A percentile compares a stretch with the other conserved stretches of the same genome.
phyloP scores from a whole-genome alignment of 1,139 yeast species.

The Yamadazyma dushanensis region DNA sequence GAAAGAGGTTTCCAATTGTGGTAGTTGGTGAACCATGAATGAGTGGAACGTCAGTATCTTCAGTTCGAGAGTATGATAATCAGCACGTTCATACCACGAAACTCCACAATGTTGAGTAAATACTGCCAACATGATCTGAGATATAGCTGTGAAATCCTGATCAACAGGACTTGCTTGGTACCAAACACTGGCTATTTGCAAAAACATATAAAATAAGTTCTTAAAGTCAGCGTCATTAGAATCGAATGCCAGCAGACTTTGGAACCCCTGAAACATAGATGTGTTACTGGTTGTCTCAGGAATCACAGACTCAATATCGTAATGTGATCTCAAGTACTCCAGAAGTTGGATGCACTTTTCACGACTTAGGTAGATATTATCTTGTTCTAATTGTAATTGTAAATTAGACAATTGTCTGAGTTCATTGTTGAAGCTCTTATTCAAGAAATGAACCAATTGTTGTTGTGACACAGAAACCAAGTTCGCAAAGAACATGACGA shows the following conservation, averaged over 20 bases:
- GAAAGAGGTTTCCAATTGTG: not conserved
- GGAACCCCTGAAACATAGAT: constrained; percentile 13
- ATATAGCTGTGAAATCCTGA: constrained; percentile 11
- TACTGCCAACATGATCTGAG: constrained; percentile 9
- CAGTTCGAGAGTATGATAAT: constrained; percentile 8
- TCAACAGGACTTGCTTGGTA: constrained; percentile 10
- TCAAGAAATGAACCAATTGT: constrained; percentile 10
- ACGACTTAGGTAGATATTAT: constrained; percentile 9
- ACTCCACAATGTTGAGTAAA: constrained; percentile 8
- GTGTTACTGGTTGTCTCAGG: not conserved
- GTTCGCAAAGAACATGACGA: constrained; percentile 2
- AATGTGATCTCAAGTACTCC: not conserved
- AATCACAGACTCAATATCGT: not conserved
- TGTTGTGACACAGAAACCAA: constrained; percentile 1
- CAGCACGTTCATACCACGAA: constrained; percentile 14
- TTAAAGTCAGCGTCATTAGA: constrained; percentile 12
- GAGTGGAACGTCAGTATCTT: constrained; percentile 8
- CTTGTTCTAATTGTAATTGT: constrained; percentile 13
- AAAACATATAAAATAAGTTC: constrained; percentile 15
- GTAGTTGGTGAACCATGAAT: constrained; percentile 5
- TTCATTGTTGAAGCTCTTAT: constrained; percentile 13
- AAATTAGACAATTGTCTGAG: constrained; percentile 16
- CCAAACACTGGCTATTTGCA: constrained; percentile 11
- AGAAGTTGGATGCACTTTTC: not conserved
- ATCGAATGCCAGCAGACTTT: constrained; percentile 12